phyloP scores from a whole-genome alignment of 2,329 filamentous ascomycete species.

The Saccharata proteae region DNA sequence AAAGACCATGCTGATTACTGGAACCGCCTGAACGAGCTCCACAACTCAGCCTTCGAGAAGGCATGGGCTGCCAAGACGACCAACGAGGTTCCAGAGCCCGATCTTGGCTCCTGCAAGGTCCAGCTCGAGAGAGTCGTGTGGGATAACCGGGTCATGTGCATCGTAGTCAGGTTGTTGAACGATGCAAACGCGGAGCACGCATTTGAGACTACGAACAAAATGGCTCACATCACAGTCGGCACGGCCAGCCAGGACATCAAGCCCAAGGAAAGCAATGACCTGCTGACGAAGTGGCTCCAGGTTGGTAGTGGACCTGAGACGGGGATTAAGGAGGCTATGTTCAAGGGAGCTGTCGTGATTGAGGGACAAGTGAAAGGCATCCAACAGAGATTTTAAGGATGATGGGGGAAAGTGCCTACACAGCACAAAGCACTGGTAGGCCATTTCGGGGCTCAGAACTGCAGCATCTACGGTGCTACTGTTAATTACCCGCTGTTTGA shows the following conservation, averaged over 20 bases:
- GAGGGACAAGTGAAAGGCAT: conserved; percentile 41
- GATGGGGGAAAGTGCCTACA: neutral
- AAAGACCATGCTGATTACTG: conserved; percentile 57
- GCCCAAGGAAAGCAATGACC: conserved; percentile 85
- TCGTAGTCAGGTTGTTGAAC: conserved; percentile 54
- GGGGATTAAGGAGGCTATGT: conserved; percentile 42
- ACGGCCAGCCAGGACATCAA: conserved; percentile 66
- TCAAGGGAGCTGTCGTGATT: conserved; percentile 43
- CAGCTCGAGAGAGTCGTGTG: conserved; percentile 60
- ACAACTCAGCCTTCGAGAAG: conserved; percentile 25
- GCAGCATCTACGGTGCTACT: too few relatives aligned
- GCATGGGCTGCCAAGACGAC: conserved; percentile 24
- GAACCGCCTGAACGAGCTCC: conserved; percentile 56
- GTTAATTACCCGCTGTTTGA: too few relatives aligned
- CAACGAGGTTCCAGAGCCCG: conserved; percentile 28
- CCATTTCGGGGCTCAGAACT: too few relatives aligned
- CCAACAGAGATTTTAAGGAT: conserved; percentile 10
- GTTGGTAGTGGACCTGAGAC: conserved; percentile 38
- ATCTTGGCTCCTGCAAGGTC: conserved; percentile 54
- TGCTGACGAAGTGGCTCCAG: conserved; percentile 65
- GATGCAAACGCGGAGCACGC: conserved; percentile 20
- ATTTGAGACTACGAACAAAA: conserved; percentile 56
- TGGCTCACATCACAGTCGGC: conserved; percentile 83
- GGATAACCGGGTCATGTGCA: conserved; percentile 79
- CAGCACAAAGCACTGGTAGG: neutral